Base-by-base conservation (phyloP, 140 eudicot genomes). In the Ambrosia hybrid region DNA sequence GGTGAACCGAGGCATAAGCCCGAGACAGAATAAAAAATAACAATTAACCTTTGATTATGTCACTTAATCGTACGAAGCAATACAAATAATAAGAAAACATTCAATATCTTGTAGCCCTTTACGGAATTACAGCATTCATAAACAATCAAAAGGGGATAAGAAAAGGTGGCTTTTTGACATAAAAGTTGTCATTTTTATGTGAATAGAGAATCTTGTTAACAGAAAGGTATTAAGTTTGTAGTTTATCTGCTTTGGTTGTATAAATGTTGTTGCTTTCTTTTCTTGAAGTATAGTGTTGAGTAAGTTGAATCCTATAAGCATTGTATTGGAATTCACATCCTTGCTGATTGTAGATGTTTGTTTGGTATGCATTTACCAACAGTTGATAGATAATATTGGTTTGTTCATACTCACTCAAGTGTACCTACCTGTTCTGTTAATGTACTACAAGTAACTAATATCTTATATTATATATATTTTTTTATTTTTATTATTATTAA, bases 211-310 rank as follows among this genome's bases (percentile, higher is more conserved):
- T 36, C 55, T 82, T 73, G 51, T 45, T 51, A 34, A 65, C 51
- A 65, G 36, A 71, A 49, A 65, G 43, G 53, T 51, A 14, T 14
- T 68, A 67, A 70, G 52, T 78, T 68, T 82, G 68, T 33, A 68
- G 43, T 66, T 55, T 65, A 0, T 21, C 30, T 69, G 62, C 67
- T 71, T 73, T 78, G 60, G 51, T 79, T 77, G 81, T 51, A 60
- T 15, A 34, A 30, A 46, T 67, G 41, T 3, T 16, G 41, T 76
- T 16, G 73, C 11, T 74, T 69, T 56, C 46, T 81, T 74, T 69
- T 56, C 46, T 81, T 75, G 61, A 72, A 81, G 75, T 76, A 74
- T 77, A 74, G 72, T 79, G 75, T 75, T 57, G 73, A 57, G 53
- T 43, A 56, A 76, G 51, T 37, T 74, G 59, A 53, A 71, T 72